Evolutionary conservation across 2,329 filamentous ascomycete species (phyloP), one percentile per base, ranked within the genome.

Genomic region (Cryphonectria nitschkei): DNA sequence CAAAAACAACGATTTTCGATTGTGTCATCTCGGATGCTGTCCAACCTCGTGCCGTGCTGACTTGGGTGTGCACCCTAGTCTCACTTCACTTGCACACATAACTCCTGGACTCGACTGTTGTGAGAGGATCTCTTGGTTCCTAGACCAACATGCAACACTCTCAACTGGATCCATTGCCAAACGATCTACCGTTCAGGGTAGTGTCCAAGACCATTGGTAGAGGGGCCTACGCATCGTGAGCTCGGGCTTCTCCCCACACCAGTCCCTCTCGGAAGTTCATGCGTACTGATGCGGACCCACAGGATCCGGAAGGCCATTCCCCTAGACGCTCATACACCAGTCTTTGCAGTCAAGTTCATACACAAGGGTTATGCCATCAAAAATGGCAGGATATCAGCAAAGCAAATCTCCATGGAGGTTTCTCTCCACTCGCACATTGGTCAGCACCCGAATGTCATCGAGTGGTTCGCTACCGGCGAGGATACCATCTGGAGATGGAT

Each of bases 271-370:
- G 68, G 67, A 72, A 56, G 64, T 39, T 52, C 67, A 68, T 71
- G 65, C 74, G 14, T 56, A 72, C 77, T 75, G 60, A 68, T 22
- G 73, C 70, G 46, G 46, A 62, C 68, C 69, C 63, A 70, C 80
- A 95, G 94, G 72, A 96, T 98, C 78, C 97, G 97, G 79, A 98
- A 98, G 83, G 96, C 95, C 41, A 89, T 92, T 63, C 95, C 95
- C 9, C 84, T 91, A 34, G 87, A 92, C 74, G 81, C 86, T 1
- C 83, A 88, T 37, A 87, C 84, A 37, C 95, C 95, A 41, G 85
- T 99, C 71, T 98, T 99, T 80, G 96, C 97, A 19, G 94, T 99
- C 81, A 99, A 99, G 81, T 93, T 99, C 82, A 98, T 99, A 79
- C 95, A 99, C 84, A 99, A 99, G 83, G 92, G 93, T 74, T 97